Evolutionary conservation across 805 yeast species (phyloP), one percentile per base, ranked within the genome.

Genomic region (Kodamaea leandrae): DNA sequence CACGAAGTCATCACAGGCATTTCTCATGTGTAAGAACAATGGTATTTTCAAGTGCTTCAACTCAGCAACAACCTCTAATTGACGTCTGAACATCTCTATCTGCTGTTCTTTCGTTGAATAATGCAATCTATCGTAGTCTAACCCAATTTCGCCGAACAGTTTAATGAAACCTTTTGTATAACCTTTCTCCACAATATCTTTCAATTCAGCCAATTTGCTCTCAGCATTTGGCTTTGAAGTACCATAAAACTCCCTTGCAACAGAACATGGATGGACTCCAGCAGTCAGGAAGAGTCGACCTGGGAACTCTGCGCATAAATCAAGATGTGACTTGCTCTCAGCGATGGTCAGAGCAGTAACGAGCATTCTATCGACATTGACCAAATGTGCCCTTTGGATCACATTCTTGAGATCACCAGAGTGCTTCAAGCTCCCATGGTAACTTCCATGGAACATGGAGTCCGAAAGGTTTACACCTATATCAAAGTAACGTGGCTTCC

Each of bases 261-360:
- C 95, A 13, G 83, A 71, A 61, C 99, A 91, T 0, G 99, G 99
- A 65, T 93, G 99, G 2, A 91, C 95, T 9, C 99, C 99, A 2
- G 82, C 90, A 0, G 99, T 93, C 17, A 85, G 78, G 45, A 66
- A 75, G 48, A 61, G 63, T 12, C 47, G 52, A 7, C 53, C 55
- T 3, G 66, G 64, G 42, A 64, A 60, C 37, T 59, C 45, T 2
- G 55, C 47, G 28, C 85, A 80, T 21, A 90, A 54, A 12, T 71
- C 73, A 13, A 86, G 59, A 6, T 89, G 84, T n/a, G 69, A 65
- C 25, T 58, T 52, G 15, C 90, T 79, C 51, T 91, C 96, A 1
- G 60, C 54, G 5, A 88, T 65, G 2, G 84, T 78, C 0, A 96
- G 82, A 0, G 97, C 97, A 0, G 98, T 93, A 10, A 93, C 72